Evolutionary conservation across 345 rosid species (phyloP).

Genomic region (Adansonia digitata): DNA sequence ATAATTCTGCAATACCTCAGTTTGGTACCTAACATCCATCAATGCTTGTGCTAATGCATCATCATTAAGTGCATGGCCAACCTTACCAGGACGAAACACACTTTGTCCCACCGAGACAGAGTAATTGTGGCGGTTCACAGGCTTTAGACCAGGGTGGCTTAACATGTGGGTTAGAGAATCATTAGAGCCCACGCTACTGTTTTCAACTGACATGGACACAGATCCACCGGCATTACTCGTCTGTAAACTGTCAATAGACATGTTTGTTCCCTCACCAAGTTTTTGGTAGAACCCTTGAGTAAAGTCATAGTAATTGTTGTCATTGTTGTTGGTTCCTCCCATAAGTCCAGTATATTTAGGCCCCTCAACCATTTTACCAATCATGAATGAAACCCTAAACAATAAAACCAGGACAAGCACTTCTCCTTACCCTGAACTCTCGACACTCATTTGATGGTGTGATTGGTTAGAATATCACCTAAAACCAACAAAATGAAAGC

Average conservation of each 20-base stretch:
- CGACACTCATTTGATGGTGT: conserved; percentile 16
- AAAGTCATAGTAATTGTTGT: conserved; percentile 43
- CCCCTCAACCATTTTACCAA: conserved; percentile 57
- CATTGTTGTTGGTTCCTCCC: conserved; percentile 43
- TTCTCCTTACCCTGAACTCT: conserved; percentile 18
- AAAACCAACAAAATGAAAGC: background rate
- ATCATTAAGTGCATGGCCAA: conserved; percentile 45
- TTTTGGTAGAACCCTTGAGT: conserved; percentile 56
- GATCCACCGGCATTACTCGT: conserved; percentile 57
- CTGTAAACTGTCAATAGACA: conserved; percentile 62
- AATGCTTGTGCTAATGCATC: conserved; percentile 58
- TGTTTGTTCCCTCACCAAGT: conserved; percentile 62
- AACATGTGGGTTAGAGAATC: conserved; percentile 67
- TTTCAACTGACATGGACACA: conserved; percentile 55
- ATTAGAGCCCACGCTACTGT: conserved; percentile 64
- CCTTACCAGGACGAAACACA: conserved; percentile 51
- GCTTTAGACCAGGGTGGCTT: conserved; percentile 54
- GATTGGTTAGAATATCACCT: conserved; percentile 1
- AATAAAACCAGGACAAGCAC: conserved; percentile 3
- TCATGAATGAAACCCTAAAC: conserved; percentile 27
- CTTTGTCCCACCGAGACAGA: conserved; percentile 51
- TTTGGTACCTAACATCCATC: conserved; percentile 50
- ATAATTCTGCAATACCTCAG: conserved; percentile 43
- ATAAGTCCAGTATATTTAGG: conserved; percentile 44
- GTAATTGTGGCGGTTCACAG: conserved; percentile 35